Evolutionary conservation across 2,329 filamentous ascomycete species (phyloP), one percentile per base, ranked within the genome.

Genomic region (Fusarium tjaetaba): DNA sequence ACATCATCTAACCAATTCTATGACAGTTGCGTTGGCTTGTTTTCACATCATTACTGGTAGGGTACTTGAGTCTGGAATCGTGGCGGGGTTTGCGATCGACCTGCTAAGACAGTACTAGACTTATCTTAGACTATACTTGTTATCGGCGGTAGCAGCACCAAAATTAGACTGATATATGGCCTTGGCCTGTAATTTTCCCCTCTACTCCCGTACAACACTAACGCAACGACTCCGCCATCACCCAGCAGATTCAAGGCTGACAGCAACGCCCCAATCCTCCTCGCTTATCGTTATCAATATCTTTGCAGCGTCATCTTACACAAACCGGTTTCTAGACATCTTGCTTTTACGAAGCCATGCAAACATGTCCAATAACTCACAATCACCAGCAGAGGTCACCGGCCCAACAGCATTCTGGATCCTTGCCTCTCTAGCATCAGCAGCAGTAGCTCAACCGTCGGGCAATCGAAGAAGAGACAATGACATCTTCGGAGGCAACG

Each of bases 351-450:
- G 20, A 14, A 14, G 24, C 5, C 11, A 9, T 22, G 2, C n/a
- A 20, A 58, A n/a, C 2, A 68, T 64, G 58, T 16, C 46, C 2
- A 34, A 16, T 1, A 20, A 38, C 5, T 30, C 32, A 0, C n/a
- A 46, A 22, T 34, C 26, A 0, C 7, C 42, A 7, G 13, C 64
- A n/a, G 60, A 70, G 3, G 66, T 70, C 22, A 70, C 60, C 2
- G 68, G 68, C 11, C 36, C 46, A 51, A 28, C 66, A 3, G 66
- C 53, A 2, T 70, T 70, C 11, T 70, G 68, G 66, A 65, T 70
- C 18, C 38, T 70, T 0, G 42, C 32, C 8, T 70, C 68, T 3
- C n/a, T 70, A 11, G 66, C 68, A 1, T 39, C 28, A 22, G 68
- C 66, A 10, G 60, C 53, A 14, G 20, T 45, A 14, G 60, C 43